phyloP scores from a whole-genome alignment of 768 basidiomycete genomes.

The Macrocybe gigantea region DNA sequence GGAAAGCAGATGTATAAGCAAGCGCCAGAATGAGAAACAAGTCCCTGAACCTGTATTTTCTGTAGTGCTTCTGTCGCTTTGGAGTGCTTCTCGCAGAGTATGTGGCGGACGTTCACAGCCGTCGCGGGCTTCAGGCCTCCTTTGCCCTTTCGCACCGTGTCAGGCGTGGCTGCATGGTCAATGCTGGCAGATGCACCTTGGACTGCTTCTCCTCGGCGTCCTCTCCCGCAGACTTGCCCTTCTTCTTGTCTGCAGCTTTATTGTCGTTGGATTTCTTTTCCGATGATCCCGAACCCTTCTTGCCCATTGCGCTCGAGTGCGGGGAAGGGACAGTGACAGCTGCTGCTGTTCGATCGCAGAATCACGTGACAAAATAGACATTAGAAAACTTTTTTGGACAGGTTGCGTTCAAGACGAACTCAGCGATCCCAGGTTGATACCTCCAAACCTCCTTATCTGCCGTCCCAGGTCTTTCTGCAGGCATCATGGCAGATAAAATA shows the following conservation, averaged over 20 bases:
- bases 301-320: constrained; percentile 22
- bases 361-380: constrained; percentile 13
- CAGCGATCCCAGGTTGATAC: constrained; percentile 1
- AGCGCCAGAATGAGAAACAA: not conserved
- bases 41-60: constrained; percentile 65
- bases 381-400: constrained; percentile 13
- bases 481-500: constrained; percentile 84
- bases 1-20: constrained; percentile 1
- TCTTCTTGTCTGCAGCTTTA: constrained; percentile 32
- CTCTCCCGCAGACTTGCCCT: constrained; percentile 32
- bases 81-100: constrained; percentile 84
- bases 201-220: constrained; percentile 28
- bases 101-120: constrained; percentile 81
- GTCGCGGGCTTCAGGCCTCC: constrained; percentile 70
- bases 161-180: no score
- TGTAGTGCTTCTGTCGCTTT: constrained; percentile 72
- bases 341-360: constrained; percentile 8
- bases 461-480: constrained; percentile 10
- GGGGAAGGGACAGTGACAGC: constrained; percentile 5
- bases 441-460: constrained; percentile 5
- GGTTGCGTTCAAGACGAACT: not conserved
- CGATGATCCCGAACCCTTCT: constrained; percentile 22
- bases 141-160: constrained; percentile 30
- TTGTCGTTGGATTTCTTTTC: constrained; percentile 14
- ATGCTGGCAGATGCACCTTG: constrained; percentile 23